phyloP scores from a whole-genome alignment of 257 asterid genomes.

The Nicotiana knightiana region DNA sequence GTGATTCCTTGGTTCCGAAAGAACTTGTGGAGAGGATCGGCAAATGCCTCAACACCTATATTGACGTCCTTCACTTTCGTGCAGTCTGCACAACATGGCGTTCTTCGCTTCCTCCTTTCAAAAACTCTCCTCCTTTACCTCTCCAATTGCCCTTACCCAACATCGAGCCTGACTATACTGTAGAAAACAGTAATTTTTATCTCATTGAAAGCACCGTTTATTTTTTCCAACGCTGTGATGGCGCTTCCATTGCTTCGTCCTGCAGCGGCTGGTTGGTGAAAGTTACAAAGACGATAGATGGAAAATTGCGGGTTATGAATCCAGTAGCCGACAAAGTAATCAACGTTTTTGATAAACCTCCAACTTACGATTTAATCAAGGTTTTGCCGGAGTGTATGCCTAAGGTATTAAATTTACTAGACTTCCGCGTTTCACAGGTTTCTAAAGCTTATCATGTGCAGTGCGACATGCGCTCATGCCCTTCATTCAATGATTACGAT shows the following conservation, averaged over 20 bases:
- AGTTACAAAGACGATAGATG: neutral
- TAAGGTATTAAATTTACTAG: no score
- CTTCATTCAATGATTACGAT: neutral
- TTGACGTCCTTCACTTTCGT: neutral
- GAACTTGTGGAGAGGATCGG: neutral
- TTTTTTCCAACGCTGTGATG: neutral
- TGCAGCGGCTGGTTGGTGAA: neutral
- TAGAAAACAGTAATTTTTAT: neutral
- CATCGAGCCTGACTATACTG: no score
- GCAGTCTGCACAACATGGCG: neutral
- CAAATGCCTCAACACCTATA: neutral
- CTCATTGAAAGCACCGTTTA: neutral
- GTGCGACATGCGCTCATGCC: neutral
- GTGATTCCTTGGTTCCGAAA: neutral
- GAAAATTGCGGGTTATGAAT: neutral
- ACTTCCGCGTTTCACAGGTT: neutral
- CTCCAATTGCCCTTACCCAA: neutral
- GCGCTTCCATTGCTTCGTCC: neutral
- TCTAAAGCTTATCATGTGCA: neutral
- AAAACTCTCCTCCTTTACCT: neutral
- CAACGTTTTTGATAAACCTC: no score
- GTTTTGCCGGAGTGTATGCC: neutral
- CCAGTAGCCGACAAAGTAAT: neutral
- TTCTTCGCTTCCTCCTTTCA: neutral
- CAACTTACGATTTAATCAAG: no score